Evolutionary conservation across 768 basidiomycete species (phyloP), one percentile per base, ranked within the genome.

Genomic region (Mycena metata): DNA sequence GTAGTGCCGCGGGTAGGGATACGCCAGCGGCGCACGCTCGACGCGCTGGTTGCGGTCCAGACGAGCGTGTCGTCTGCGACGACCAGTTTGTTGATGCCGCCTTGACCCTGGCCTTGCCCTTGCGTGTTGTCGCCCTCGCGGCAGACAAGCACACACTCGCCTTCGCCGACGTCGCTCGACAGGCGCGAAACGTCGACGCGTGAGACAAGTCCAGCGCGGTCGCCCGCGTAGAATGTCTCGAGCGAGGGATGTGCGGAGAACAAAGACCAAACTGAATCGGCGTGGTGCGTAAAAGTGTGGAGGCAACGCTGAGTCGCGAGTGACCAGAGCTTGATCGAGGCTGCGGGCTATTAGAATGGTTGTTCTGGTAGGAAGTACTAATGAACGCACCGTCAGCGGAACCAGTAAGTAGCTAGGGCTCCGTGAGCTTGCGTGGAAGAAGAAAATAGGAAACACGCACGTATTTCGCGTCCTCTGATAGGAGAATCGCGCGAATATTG

Each of bases 241-340:
- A 99, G 84, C 10, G 91, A 89, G 0, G 96, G 94, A 76, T 99
- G 96, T 0, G 89, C 85, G 11, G 96, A 97, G 76, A 89, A 89
- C 9, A 99, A 83, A 0, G 96, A 91, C 97, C 98, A 99, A 51
- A 98, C 96, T 16, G 93, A 93, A 67, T 96, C 95, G 16, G 93
- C 90, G 77, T 99, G 97, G 75, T 98, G 92, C 0, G 94, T 94
- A 82, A 98, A 99, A 2, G 97, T 99, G 75, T 99, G 96, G 17
- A 99, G 81, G 75, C 96, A 97, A 13, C 93, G 87, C 76, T 98
- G 96, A 0, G 94, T 89, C 1, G 87, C 80, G 19, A 98, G 84
- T 1, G 96, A 98, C 98, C 98, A 99, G 33, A 99, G 87, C 77
- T 97, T 98, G 78, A 95, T 88, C 4, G 95, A 95, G 12, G 94